These are phyloP conservation scores for Epithemia pelagica DNA, from an alignment of 108 stramenopile genomes.

Conservation along the genomic window DNA sequence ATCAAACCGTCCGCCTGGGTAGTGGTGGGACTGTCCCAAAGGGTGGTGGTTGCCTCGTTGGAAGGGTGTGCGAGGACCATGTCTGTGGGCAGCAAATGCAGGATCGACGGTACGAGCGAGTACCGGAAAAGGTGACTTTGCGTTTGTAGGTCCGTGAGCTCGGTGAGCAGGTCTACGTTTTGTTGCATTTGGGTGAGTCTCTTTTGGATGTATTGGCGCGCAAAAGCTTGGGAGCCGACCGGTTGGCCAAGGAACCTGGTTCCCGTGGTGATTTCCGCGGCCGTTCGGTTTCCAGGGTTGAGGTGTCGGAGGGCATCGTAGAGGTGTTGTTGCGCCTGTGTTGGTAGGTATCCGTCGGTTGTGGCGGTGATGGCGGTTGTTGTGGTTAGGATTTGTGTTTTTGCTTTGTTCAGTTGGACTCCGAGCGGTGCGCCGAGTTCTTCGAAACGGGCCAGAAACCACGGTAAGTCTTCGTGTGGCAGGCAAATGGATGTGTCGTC, in stretches of 20 bases:
- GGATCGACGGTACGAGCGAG: neutral
- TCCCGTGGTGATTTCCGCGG: neutral
- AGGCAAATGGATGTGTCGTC: neutral
- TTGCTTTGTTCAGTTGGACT: neutral
- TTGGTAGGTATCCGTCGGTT: neutral
- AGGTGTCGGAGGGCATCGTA: neutral
- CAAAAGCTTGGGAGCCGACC: neutral
- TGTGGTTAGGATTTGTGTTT: neutral
- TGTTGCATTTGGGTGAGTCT: neutral
- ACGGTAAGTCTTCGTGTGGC: neutral
- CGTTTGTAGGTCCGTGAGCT: neutral
- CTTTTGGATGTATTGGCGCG: neutral
- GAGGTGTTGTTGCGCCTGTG: neutral
- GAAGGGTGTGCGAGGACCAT: neutral
- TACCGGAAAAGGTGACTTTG: neutral
- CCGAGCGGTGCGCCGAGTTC: no score
- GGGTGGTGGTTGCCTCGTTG: neutral
- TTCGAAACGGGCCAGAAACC: neutral
- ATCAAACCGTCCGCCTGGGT: neutral
- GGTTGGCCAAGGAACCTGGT: neutral
- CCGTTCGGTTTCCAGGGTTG: neutral
- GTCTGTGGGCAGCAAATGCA: neutral
- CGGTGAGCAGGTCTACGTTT: neutral
- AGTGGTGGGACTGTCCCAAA: neutral
- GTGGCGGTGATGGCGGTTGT: no score